Evolutionary conservation across 1,284 basidiomycete species (phyloP), one percentile per base, ranked within the genome.

Genomic region (Neotropicomus parvogracilis): DNA sequence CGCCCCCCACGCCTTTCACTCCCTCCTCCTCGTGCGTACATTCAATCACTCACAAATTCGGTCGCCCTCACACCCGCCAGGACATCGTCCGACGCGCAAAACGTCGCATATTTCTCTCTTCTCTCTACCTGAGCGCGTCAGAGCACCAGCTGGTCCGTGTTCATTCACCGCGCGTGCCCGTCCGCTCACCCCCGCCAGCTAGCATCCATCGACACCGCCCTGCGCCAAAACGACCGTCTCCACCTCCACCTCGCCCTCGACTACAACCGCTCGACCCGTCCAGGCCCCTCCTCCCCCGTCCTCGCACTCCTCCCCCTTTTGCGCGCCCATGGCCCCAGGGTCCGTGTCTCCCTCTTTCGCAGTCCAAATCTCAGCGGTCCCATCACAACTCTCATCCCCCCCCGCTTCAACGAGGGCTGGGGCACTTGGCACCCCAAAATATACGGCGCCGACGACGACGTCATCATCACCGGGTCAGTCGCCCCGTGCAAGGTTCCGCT

Each of bases 361-460:
- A 94, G 91, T 57, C 94, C 95, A 0, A 89, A 85, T 50, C 75
- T 98, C 27, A 77, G 81, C 20, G 86, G 88, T 0, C 57, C 88
- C 29, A 73, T 91, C 64, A 83, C 90, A 35, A 79, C 77, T 50
- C 52, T 95, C 19, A 82, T 98, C 1, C 97, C 97, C 2, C 87
- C 90, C 42, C 77, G 97, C 37, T 97, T 94, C 69, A 95, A 98
- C 62, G 97, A 99, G 71, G 97, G 95, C 0, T 98, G 92, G 88
- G 95, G 97, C 0, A 89, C 95, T 4, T 97, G 95, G 90, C 97
- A 99, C 66, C 88, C 94, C 19, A 99, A 99, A 70, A 81, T 95
- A 50, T 99, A 99, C 62, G 91, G 91, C 14, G 86, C 81, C 1
- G 97, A 99, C 63, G 85, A 97, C 63, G 83, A 93, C 48, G 79